Percentiles rank a stretch among this genome's conserved stretches.
Evolutionary conservation across 176 grass and related monocot genomes (phyloP).

Genomic region (Paspalum notatum): DNA sequence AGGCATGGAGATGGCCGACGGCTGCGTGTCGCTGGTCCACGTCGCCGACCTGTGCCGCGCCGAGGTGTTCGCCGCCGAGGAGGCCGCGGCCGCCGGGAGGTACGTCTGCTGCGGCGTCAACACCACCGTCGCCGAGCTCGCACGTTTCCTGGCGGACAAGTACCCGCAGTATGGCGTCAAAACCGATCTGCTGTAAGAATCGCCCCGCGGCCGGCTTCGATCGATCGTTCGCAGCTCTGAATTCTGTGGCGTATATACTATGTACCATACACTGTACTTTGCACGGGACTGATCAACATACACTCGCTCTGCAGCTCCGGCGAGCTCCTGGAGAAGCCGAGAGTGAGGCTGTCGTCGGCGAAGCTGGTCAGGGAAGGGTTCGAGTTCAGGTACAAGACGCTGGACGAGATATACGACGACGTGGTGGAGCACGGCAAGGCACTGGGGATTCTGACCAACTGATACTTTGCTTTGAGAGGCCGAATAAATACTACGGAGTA

Average conservation of each 20-base stretch:
- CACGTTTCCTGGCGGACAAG: slow-evolving; percentile 42
- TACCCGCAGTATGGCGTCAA: slow-evolving; percentile 62
- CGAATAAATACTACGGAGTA: no score
- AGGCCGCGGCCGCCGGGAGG: slow-evolving; percentile 39
- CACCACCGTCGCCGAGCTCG: slow-evolving; percentile 42
- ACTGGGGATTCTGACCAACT: slow-evolving; percentile 28
- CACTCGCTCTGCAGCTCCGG: slow-evolving; percentile 32
- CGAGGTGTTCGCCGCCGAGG: slow-evolving; percentile 66
- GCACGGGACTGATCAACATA: no score
- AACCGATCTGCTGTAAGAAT: slow-evolving; percentile 6
- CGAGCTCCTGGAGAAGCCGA: slow-evolving; percentile 48
- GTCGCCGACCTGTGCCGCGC: slow-evolving; percentile 72
- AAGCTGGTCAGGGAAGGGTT: slow-evolving; percentile 61
- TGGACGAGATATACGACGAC: slow-evolving; percentile 58
- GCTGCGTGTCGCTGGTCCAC: slow-evolving; percentile 26
- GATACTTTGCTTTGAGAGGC: background rate
- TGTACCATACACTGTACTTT: no score
- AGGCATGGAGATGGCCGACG: slow-evolving; percentile 9
- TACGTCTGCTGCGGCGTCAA: slow-evolving; percentile 72
- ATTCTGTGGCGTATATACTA: no score
- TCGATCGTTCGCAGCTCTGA: no score
- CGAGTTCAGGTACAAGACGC: slow-evolving; percentile 49
- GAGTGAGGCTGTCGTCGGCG: slow-evolving; percentile 50
- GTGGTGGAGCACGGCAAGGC: slow-evolving; percentile 46
- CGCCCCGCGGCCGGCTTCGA: no score